Evolutionary conservation across 306 rosid species (phyloP).

Genomic region (Alnus glutinosa): DNA sequence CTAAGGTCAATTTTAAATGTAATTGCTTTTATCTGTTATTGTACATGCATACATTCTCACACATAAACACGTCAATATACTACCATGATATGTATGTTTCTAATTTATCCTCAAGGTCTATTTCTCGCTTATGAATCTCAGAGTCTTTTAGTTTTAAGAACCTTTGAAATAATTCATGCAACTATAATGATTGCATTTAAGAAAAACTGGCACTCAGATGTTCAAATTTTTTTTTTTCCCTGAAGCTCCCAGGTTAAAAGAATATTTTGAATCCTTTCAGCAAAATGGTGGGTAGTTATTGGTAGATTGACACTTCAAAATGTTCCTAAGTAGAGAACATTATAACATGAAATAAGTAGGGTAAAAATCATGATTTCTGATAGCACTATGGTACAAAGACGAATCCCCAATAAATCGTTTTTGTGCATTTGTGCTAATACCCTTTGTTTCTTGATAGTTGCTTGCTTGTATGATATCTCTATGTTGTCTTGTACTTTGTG

Average conservation of each 20-base stretch:
- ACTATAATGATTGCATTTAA: background rate
- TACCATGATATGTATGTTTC: background rate
- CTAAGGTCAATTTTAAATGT: constrained; percentile 49
- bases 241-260: background rate
- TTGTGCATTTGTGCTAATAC: background rate
- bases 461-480: constrained; percentile 9
- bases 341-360: background rate
- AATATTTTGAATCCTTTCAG: background rate
- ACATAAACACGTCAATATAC: background rate
- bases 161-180: background rate
- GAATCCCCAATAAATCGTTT: background rate
- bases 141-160: background rate
- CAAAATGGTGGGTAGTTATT: background rate
- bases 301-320: background rate
- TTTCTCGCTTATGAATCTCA: background rate
- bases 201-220: background rate
- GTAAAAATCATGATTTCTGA: background rate
- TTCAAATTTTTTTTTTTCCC: background rate
- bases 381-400: background rate
- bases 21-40: background rate
- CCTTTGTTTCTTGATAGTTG: background rate
- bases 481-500: background rate
- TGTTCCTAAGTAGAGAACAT: background rate
- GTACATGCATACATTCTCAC: background rate
- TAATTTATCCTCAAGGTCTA: background rate